Conservation (phyloP, 768 basidiomycete species). For the Mycena alexandri region DNA sequence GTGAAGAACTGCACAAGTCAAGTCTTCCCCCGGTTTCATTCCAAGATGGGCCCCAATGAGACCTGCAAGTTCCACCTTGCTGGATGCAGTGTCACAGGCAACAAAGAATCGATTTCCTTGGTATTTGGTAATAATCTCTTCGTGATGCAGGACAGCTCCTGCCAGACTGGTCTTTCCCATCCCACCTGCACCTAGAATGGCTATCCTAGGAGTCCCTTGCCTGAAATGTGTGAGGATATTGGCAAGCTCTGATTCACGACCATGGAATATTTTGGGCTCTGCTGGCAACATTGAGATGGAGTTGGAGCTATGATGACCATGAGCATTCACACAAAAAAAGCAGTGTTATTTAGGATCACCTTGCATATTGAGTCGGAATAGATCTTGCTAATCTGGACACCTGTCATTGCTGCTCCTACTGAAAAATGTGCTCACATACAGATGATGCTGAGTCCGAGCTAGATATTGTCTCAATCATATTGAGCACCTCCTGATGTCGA, state of each 20-base stretch:
- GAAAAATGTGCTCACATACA: too few relatives aligned
- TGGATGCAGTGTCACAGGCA: neutral
- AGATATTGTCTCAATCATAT: too few relatives aligned
- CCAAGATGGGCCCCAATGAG: neutral
- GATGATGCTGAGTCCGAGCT: too few relatives aligned
- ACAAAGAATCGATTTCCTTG: neutral
- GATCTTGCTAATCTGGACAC: too few relatives aligned
- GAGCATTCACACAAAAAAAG: too few relatives aligned
- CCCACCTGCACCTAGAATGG: conserved; percentile 11
- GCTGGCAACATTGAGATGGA: conserved; percentile 14
- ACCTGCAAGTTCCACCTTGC: neutral
- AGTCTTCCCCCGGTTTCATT: neutral
- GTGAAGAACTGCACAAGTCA: neutral
- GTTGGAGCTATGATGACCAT: conserved; percentile 1
- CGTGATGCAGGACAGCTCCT: conserved; percentile 2
- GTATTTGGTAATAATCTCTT: neutral
- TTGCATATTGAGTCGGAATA: too few relatives aligned
- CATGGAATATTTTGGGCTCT: conserved; percentile 7
- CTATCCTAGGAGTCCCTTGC: neutral
- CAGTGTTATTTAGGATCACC: too few relatives aligned
- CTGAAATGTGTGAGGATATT: neutral
- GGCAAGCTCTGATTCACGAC: conserved; percentile 4
- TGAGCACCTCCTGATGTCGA: too few relatives aligned
- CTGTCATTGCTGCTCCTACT: too few relatives aligned
- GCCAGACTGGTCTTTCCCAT: conserved; percentile 19